A percentile compares a stretch with the other conserved stretches of the same genome.
Conservation (phyloP, 495 filamentous ascomycete genomes). For the Achaetomiella virescens region DNA sequence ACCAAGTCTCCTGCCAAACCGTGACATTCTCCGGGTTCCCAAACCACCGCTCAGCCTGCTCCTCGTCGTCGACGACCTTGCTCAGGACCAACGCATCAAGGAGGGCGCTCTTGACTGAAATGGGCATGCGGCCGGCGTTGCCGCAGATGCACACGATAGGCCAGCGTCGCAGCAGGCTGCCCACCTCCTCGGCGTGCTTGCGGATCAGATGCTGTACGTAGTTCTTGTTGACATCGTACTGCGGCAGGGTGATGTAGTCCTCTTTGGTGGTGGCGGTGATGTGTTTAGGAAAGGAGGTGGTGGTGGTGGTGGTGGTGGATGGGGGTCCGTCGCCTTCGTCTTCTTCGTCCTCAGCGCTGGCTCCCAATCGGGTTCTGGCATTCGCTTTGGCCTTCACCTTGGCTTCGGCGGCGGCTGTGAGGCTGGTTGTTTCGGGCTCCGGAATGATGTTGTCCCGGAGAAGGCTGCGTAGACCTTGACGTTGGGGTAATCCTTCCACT, state of each 20-base stretch:
- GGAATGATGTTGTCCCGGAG: constrained; percentile 48
- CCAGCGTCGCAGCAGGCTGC: constrained; percentile 41
- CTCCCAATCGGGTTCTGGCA: too few species aligned
- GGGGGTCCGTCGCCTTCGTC: too few species aligned
- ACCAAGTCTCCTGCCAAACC: constrained; percentile 48
- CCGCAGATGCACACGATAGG: constrained; percentile 67
- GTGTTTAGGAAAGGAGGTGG: not conserved
- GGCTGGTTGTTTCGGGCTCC: constrained; percentile 16
- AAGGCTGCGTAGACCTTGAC: constrained; percentile 70
- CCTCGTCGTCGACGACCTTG: constrained; percentile 19
- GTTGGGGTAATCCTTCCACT: constrained; percentile 52
- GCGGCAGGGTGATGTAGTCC: not conserved
- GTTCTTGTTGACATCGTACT: constrained; percentile 50
- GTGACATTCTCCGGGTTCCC: constrained; percentile 13
- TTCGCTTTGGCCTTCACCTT: not conserved
- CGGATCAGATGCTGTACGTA: constrained; percentile 88
- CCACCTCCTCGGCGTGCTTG: constrained; percentile 52
- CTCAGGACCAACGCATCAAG: constrained; percentile 55
- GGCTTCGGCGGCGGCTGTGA: not conserved
- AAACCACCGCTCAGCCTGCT: constrained; percentile 29
- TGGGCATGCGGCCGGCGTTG: constrained; percentile 78
- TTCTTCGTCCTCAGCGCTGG: too few species aligned
- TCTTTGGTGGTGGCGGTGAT: not conserved
- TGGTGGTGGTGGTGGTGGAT: not conserved
- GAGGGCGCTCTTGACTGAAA: constrained; percentile 76